These are phyloP conservation scores for Vitis hybrid DNA, from an alignment of 177 flowering plant genomes.

Conservation along the genomic window DNA sequence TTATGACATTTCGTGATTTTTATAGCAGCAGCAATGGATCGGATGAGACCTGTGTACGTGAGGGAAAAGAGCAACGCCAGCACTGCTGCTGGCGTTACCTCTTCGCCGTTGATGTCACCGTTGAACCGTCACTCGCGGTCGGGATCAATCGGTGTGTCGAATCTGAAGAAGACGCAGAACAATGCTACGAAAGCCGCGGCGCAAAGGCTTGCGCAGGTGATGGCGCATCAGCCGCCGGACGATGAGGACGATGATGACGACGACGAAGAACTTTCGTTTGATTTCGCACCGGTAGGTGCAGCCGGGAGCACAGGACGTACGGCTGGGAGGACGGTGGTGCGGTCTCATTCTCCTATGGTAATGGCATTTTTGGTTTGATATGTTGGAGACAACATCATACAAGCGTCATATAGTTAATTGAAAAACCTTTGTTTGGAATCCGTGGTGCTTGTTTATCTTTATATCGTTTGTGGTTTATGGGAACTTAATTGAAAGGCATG, in stretches of 20 bases:
- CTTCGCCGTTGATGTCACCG: conserved; percentile 57
- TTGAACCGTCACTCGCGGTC: conserved; percentile 57
- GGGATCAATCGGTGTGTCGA: conserved; percentile 41
- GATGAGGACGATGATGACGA: conserved; percentile 58
- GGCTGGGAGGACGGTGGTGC: conserved; percentile 33
- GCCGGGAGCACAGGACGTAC: conserved; percentile 47
- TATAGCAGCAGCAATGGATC: conserved; percentile 14
- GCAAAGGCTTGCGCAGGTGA: conserved; percentile 84
- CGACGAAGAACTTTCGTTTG: conserved; percentile 53
- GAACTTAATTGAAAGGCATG: too few species aligned
- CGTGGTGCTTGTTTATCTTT: too few species aligned
- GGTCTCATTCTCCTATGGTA: conserved; percentile 57
- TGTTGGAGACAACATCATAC: too few species aligned
- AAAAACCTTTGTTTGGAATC: too few species aligned
- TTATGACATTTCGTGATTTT: not conserved
- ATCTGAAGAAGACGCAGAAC: conserved; percentile 51
- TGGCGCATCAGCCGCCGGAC: conserved; percentile 59
- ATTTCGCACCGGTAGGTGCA: conserved; percentile 25
- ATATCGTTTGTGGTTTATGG: too few species aligned
- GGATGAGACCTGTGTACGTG: conserved; percentile 28
- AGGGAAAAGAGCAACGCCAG: conserved; percentile 42
- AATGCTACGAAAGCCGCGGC: conserved; percentile 83
- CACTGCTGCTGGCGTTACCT: conserved; percentile 27
- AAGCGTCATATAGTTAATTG: too few species aligned
- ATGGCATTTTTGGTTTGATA: too few species aligned